These are phyloP conservation scores for Tulasnella sp. DNA, from an alignment of 768 basidiomycete species.

Conservation along the genomic window DNA sequence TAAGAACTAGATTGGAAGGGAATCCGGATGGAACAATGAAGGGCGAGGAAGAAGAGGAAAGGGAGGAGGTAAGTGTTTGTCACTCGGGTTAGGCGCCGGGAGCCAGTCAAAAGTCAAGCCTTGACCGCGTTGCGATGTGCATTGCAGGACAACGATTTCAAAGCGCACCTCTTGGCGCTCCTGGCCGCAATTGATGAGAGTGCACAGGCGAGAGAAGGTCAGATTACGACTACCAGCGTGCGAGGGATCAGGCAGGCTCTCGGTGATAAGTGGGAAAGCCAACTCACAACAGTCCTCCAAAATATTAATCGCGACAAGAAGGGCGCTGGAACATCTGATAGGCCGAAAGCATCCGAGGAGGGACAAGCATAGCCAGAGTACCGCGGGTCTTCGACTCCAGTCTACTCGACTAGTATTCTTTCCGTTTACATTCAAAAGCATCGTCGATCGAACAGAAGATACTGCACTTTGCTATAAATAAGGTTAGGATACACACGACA, in stretches of 20 bases:
- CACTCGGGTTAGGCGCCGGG: background rate
- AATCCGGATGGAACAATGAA: background rate
- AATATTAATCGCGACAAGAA: background rate
- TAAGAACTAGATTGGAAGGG: background rate
- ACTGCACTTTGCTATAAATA: constrained; percentile 83
- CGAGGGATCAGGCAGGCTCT: background rate
- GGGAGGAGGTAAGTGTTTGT: background rate
- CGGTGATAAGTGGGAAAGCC: background rate
- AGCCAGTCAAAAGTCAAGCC: background rate
- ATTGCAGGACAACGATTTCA: background rate
- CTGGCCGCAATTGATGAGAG: background rate
- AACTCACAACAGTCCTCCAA: background rate
- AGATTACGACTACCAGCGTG: background rate
- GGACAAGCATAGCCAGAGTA: background rate
- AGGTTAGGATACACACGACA: constrained; percentile 66
- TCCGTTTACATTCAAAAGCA: too few species aligned
- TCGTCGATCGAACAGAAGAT: too few species aligned
- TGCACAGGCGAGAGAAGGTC: background rate
- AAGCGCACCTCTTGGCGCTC: background rate
- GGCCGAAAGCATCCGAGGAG: too few species aligned
- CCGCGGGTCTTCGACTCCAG: too few species aligned
- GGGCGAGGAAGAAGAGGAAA: background rate
- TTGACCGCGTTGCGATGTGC: background rate
- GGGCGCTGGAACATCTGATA: too few species aligned
- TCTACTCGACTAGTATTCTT: too few species aligned